Percentiles rank a stretch among this genome's conserved stretches.
phyloP scores from a whole-genome alignment of 306 rosid genomes.

The Cucumis cinereus region DNA sequence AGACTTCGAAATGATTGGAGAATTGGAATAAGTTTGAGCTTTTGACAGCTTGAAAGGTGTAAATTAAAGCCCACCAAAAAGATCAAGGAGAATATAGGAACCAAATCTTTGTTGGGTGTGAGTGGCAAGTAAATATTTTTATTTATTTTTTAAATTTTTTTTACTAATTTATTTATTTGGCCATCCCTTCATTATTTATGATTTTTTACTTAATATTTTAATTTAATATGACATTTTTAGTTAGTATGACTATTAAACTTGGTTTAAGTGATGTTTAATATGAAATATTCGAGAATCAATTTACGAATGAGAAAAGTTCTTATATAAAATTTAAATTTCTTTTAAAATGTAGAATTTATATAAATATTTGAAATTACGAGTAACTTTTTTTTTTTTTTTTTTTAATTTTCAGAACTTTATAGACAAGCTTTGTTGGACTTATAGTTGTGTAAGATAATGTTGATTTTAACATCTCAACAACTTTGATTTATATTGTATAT shows the following conservation, averaged over 20 bases:
- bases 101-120: slow-evolving; percentile 10
- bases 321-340: too few species aligned
- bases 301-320: neutral
- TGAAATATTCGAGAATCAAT: neutral
- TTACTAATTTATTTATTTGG: neutral
- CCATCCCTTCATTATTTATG: neutral
- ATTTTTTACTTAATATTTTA: neutral
- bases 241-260: neutral
- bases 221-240: neutral
- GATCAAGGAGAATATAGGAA: neutral
- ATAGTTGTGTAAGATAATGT: neutral
- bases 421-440: neutral
- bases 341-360: too few species aligned
- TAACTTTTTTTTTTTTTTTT: neutral
- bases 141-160: neutral
- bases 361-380: neutral
- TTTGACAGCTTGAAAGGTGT: slow-evolving; percentile 2
- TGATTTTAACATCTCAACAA: neutral
- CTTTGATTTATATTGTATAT: neutral
- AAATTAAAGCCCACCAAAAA: neutral
- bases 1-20: neutral
- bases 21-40: neutral
- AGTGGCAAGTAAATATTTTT: neutral
- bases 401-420: neutral
- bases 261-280: neutral